Conservation (phyloP, 2,329 filamentous ascomycete genomes). For the Penicillium vulpinum region DNA sequence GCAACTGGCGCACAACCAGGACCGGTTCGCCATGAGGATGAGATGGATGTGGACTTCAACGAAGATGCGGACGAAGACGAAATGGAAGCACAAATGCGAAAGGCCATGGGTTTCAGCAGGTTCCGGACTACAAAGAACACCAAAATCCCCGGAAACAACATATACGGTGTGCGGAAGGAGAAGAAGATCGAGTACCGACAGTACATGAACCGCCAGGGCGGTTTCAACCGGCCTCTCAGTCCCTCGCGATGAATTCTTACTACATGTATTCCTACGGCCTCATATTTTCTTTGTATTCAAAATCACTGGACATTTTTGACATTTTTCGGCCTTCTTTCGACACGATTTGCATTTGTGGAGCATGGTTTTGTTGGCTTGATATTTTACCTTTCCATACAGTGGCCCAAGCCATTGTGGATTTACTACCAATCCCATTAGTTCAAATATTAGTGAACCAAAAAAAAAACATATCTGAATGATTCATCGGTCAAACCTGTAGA, state of each 20-base stretch:
- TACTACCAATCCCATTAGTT: conserved; percentile 3
- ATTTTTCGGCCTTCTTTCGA: conserved; percentile 11
- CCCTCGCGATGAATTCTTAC: conserved; percentile 39
- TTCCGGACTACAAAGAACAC: conserved; percentile 87
- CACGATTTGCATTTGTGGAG: conserved; percentile 35
- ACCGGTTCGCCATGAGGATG: conserved; percentile 30
- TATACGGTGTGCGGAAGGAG: conserved; percentile 80
- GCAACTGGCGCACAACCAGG: conserved; percentile 26
- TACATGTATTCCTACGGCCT: conserved; percentile 5
- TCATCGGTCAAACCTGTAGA: not conserved
- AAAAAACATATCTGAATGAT: not conserved
- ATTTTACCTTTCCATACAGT: conserved; percentile 10
- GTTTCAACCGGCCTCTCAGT: conserved; percentile 53
- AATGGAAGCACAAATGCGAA: conserved; percentile 71
- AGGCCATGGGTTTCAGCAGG: conserved; percentile 84
- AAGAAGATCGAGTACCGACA: conserved; percentile 95
- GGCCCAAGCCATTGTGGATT: conserved; percentile 11
- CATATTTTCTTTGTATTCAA: conserved; percentile 9
- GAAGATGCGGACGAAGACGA: conserved; percentile 60
- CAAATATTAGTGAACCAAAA: not conserved
- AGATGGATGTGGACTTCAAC: conserved; percentile 47
- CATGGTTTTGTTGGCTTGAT: conserved; percentile 20
- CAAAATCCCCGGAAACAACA: conserved; percentile 84
- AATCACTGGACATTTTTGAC: conserved; percentile 3
- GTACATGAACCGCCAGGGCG: conserved; percentile 71